Percentiles rank a stretch among this genome's conserved stretches.
Conservation (phyloP, 2,329 filamentous ascomycete species). For the Xylariaceae sp. region DNA sequence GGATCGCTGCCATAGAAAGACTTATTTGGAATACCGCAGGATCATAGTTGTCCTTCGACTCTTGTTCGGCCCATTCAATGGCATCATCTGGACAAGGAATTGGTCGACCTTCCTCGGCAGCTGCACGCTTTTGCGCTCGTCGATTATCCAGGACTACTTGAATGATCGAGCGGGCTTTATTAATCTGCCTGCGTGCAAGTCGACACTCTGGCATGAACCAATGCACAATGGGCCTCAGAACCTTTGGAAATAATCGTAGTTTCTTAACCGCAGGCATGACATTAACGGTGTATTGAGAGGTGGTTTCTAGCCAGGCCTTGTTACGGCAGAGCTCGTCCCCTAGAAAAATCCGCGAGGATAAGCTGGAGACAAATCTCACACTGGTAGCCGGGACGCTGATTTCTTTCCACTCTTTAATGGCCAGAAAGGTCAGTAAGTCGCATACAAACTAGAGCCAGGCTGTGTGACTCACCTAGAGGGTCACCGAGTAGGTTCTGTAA, state of each 20-base stretch:
- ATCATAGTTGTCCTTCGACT: slow-evolving; percentile 40
- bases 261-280: slow-evolving; percentile 41
- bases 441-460: no score
- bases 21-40: slow-evolving; percentile 38
- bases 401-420: slow-evolving; percentile 47
- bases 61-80: slow-evolving; percentile 48
- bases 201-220: slow-evolving; percentile 49
- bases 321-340: slow-evolving; percentile 51
- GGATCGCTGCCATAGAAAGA: slow-evolving; percentile 44
- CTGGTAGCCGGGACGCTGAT: slow-evolving; percentile 40
- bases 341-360: slow-evolving; percentile 54
- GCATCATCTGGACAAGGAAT: slow-evolving; percentile 40
- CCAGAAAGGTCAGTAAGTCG: neutral
- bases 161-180: slow-evolving; percentile 35
- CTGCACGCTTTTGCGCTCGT: slow-evolving; percentile 24
- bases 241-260: slow-evolving; percentile 46
- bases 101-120: slow-evolving; percentile 24
- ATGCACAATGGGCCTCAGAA: slow-evolving; percentile 47
- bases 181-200: slow-evolving; percentile 40
- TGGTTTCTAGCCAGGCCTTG: slow-evolving; percentile 49
- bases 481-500: slow-evolving; percentile 25
- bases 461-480: slow-evolving; percentile 23
- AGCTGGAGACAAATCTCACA: slow-evolving; percentile 49
- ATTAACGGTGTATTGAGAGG: slow-evolving; percentile 46
- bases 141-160: slow-evolving; percentile 33